phyloP scores from a whole-genome alignment of 345 rosid species.

The Camelina sativa region DNA sequence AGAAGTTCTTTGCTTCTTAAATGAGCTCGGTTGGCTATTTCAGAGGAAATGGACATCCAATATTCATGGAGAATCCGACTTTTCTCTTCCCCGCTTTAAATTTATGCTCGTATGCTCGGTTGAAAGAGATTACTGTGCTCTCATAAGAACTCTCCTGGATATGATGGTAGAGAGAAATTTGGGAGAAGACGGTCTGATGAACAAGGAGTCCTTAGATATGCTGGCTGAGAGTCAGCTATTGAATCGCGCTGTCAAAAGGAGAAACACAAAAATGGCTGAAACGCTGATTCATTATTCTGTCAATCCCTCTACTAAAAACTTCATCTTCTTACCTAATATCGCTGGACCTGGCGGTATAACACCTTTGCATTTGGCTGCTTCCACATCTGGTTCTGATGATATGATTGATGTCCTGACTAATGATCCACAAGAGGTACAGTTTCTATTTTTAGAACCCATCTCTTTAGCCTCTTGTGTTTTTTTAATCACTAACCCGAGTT shows the following conservation, averaged over 20 bases:
- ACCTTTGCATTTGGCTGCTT: conserved; percentile 85
- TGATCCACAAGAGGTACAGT: conserved; percentile 76
- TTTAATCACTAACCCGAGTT: neutral
- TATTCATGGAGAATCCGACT: conserved; percentile 43
- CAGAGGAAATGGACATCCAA: conserved; percentile 53
- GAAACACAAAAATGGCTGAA: conserved; percentile 67
- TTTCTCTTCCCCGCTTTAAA: conserved; percentile 67
- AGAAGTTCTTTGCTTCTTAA: conserved; percentile 73
- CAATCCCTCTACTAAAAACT: conserved; percentile 34
- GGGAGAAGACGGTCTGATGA: conserved; percentile 44
- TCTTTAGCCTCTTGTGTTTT: neutral
- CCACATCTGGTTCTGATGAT: conserved; percentile 62
- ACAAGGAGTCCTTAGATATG: conserved; percentile 53
- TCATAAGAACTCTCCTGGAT: conserved; percentile 63
- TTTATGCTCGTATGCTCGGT: conserved; percentile 72
- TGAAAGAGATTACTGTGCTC: conserved; percentile 69
- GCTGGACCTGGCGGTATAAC: conserved; percentile 76
- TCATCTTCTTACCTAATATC: conserved; percentile 64
- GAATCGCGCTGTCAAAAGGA: conserved; percentile 75
- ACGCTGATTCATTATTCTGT: conserved; percentile 56
- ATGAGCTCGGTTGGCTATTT: conserved; percentile 93
- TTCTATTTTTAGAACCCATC: neutral
- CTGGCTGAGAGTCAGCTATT: conserved; percentile 74
- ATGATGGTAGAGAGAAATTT: conserved; percentile 62
- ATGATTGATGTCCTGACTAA: conserved; percentile 72